Evolutionary conservation across 176 grass and related monocot genomes (phyloP), one percentile per base, ranked within the genome.

Genomic region (Ananas comosus): DNA sequence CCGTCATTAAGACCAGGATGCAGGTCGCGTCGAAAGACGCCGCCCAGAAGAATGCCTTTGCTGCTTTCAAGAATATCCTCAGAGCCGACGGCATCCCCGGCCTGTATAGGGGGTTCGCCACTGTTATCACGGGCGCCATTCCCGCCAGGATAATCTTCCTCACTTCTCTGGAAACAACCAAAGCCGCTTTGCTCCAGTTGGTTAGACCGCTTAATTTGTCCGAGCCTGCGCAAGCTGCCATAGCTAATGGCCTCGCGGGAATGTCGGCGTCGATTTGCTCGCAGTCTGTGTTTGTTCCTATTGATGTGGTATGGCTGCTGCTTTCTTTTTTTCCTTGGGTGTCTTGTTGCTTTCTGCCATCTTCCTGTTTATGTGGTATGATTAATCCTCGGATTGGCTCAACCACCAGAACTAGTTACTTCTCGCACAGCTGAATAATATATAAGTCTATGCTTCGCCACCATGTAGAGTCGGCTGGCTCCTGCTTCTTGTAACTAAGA

Each of bases 1-100:
- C 94, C 16, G 94, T 99, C 72, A 79, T 99, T 66, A 99, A 99
- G 87, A 99, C 89, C 53, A 75, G 89, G 75, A 88, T 99, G 94
- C 94, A 99, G 83, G 89, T 99, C 11, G 94, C 94, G 68, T 83
- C 94, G 1, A 84, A 80, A 75, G 89, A 99, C 64, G 89, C 79
- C 50, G 63, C 77, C 77, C 88, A 76, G 79, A 93, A 86, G 74
- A 99, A 93, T 58, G 87, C 87, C 3, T 61, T 93, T 88, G 61
- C 82, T 12, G 81, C 89, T 28, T 83, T 93, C 70, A 93, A 63
- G 82, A 88, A 91, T 78, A 80, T 93, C 70, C 84, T 99, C 13
- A 93, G 85, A 76, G 66, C 74, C 51, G 94, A 99, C 8, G 94
- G 94, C 3, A 75, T 99, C 49, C 79, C 80, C 0, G 89, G 89